Evolutionary conservation across 306 rosid genomes (phyloP).

Genomic region (Glycine tomentella): DNA sequence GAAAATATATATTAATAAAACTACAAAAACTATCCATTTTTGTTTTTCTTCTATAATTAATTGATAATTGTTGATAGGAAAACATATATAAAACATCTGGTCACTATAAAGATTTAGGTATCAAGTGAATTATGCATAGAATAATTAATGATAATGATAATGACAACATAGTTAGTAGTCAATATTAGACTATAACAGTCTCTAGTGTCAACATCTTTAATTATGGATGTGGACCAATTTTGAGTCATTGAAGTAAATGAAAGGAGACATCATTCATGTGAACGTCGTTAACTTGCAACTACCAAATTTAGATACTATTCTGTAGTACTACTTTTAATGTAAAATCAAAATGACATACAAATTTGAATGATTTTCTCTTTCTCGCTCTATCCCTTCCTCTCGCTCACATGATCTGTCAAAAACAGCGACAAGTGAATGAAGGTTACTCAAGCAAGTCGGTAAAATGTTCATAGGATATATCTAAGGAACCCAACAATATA

Average conservation of each 20-base stretch:
- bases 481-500: neutral
- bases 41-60: neutral
- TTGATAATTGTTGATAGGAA: neutral
- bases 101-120: conserved; percentile 5
- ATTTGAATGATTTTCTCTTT: conserved; percentile 39
- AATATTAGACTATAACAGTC: conserved; percentile 15
- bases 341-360: conserved; percentile 51
- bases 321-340: conserved; percentile 52
- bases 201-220: conserved; percentile 53
- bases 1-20: neutral
- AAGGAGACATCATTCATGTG: conserved; percentile 87
- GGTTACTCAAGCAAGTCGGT: conserved; percentile 17
- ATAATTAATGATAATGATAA: conserved; percentile 24
- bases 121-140: conserved; percentile 4
- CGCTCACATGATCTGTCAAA: conserved; percentile 49
- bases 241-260: conserved; percentile 73
- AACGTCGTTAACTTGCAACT: conserved; percentile 73
- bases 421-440: conserved; percentile 27
- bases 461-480: conserved; percentile 19
- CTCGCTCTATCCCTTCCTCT: conserved; percentile 40
- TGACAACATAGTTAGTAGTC: conserved; percentile 7
- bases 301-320: conserved; percentile 68
- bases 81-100: neutral
- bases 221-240: conserved; percentile 76
- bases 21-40: neutral